Evolutionary conservation across 2,329 filamentous ascomycete species (phyloP), one percentile per base, ranked within the genome.

Genomic region (Talaromyces atroroseus): DNA sequence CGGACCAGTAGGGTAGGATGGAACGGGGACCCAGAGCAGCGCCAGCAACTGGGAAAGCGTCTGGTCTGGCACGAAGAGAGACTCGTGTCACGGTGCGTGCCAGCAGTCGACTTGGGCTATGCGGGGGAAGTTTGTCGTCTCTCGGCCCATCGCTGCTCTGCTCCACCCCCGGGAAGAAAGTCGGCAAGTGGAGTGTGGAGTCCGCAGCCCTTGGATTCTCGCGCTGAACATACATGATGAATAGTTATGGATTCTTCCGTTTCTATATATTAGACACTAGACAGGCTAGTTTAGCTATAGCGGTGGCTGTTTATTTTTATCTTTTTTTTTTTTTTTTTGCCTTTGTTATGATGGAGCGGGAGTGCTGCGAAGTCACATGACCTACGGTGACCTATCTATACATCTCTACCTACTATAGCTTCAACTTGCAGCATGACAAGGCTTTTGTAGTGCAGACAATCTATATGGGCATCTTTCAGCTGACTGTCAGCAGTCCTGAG

Each of bases 131-230:
- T 7, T 10, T n/a, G 44, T 29, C 21, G 32, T 21, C 42, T 26
- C 26, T 48, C 52, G 52, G 53, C 21, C 26, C 44, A 47, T 51
- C 40, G 38, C 26, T 2, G 26, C 26, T 2, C 26, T 29, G 20
- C 56, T 55, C 52, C 56, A 55, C 52, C 45, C 40, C 29, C 47
- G 56, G 47, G 50, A 46, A 58, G 48, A 52, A 55, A 54, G 21
- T 58, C 56, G 56, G 56, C 56, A 58, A 58, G 56, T 58, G 56
- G 52, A 48, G 23, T 40, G 50, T 44, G n/a, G 5, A 23, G 6
- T 44, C 16, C 16, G n/a, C 40, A 18, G 40, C 21, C n/a, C n/a
- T 18, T 11, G 40, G 40, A 23, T 45, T 45, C 26, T 34, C 7
- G 24, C 24, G 24, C 24, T n/a, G n/a, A n/a, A 29, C 5, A 8